Percentiles rank a stretch among this genome's conserved stretches.
phyloP scores from a whole-genome alignment of 2,329 filamentous ascomycete genomes.

The Anthostomella pinea region DNA sequence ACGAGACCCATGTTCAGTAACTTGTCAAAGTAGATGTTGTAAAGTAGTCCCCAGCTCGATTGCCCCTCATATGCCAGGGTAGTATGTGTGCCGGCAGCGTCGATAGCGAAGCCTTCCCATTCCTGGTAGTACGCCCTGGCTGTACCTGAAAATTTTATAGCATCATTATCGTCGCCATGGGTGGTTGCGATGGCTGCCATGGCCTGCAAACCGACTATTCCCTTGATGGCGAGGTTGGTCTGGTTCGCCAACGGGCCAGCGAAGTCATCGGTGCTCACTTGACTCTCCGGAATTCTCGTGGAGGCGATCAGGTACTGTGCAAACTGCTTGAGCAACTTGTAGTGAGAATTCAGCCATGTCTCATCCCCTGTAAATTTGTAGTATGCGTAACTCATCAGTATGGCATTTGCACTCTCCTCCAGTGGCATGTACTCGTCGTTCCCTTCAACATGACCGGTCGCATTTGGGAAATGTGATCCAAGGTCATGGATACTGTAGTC shows the following conservation, averaged over 20 bases:
- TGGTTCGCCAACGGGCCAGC: conserved; percentile 69
- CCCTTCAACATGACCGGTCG: conserved; percentile 67
- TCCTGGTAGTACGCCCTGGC: conserved; percentile 21
- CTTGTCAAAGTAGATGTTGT: conserved; percentile 31
- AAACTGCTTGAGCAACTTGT: conserved; percentile 66
- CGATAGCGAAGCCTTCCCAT: conserved; percentile 24
- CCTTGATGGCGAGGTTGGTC: conserved; percentile 74
- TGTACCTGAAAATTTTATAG: conserved; percentile 56
- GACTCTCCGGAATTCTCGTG: conserved; percentile 63
- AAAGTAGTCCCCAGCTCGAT: conserved; percentile 23
- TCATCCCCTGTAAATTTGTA: conserved; percentile 29
- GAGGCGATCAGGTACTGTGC: conserved; percentile 69
- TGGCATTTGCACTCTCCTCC: conserved; percentile 70
- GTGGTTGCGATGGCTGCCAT: conserved; percentile 59
- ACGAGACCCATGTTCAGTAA: conserved; percentile 35
- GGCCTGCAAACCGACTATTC: conserved; percentile 74
- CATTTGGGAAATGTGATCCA: conserved; percentile 67
- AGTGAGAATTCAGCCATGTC: conserved; percentile 46
- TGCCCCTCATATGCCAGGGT: conserved; percentile 29
- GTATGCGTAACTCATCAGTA: conserved; percentile 61
- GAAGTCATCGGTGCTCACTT: conserved; percentile 73
- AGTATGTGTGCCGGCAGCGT: conserved; percentile 24
- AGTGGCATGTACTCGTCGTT: conserved; percentile 71
- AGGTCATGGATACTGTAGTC: conserved; percentile 74
- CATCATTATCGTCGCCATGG: conserved; percentile 39